phyloP scores from a whole-genome alignment of 2,329 filamentous ascomycete species.

The Botryotinia convoluta region DNA sequence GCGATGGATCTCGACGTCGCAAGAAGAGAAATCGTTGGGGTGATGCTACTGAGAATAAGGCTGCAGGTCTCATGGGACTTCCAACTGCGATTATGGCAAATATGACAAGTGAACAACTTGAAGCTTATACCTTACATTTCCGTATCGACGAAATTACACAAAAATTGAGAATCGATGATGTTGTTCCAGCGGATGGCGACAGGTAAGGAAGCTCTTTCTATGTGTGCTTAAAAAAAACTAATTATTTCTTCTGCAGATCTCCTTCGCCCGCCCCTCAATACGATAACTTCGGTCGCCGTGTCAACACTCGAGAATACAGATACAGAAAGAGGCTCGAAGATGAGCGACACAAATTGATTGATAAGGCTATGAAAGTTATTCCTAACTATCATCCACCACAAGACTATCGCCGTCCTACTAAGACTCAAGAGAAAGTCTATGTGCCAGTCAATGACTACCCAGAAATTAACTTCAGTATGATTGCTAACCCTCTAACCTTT shows the following conservation, averaged over 20 bases:
- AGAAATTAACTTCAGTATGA: conserved; percentile 99
- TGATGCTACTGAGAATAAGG: conserved; percentile 96
- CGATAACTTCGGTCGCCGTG: conserved; percentile 98
- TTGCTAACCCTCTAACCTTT: conserved; percentile 96
- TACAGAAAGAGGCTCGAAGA: conserved; percentile 98
- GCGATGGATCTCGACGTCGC: conserved; percentile 78
- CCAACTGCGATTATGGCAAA: conserved; percentile 94
- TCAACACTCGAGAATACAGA: conserved; percentile 97
- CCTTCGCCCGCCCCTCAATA: conserved; percentile 95
- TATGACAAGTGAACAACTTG: conserved; percentile 98
- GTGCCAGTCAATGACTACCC: conserved; percentile 99
- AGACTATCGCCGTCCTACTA: conserved; percentile 97
- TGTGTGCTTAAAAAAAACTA: neutral
- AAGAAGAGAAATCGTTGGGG: conserved; percentile 99
- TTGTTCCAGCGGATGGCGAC: conserved; percentile 93
- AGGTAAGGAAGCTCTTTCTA: conserved; percentile 59
- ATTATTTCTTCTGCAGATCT: conserved; percentile 58
- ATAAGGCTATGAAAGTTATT: conserved; percentile 99
- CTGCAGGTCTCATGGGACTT: conserved; percentile 93
- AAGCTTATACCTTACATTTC: conserved; percentile 93
- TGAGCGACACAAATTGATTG: conserved; percentile 96
- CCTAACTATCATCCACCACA: conserved; percentile 98
- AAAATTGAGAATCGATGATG: conserved; percentile 98
- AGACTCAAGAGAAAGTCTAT: conserved; percentile 99
- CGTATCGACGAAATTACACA: conserved; percentile 99